Evolutionary conservation across 2,329 filamentous ascomycete species (phyloP), one percentile per base, ranked within the genome.

Genomic region (Ophiostoma triangulosporum): DNA sequence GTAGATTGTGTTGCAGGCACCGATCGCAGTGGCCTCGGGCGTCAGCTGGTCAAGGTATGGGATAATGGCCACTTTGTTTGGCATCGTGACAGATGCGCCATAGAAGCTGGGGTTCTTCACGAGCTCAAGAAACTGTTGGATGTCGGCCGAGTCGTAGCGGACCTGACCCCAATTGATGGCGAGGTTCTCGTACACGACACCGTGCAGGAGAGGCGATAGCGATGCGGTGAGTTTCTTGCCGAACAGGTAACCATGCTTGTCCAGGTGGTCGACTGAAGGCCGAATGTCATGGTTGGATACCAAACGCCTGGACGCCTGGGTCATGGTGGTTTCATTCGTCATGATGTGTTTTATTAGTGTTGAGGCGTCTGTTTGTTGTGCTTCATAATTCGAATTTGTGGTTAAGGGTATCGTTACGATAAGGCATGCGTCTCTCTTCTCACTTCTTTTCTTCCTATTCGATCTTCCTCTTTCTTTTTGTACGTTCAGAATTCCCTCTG

Each of bases 31-130:
- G 60, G 80, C 86, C 67, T 89, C 84, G 22, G 80, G 75, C 6
- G 85, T 88, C 35, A 90, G 70, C 52, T 82, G 78, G 62, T 91
- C 86, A 8, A 91, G 75, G 60, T 87, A 74, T 0, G 78, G 73
- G 56, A 90, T 78, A 63, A 91, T 88, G 60, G 80, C 74, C 26
- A 91, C 78, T 67, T 93, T 91, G 72, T 88, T 82, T 0, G 87
- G 87, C 86, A 91, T 93, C 20, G 86, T 91, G 35, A 91, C 81
- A 3, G 83, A 80, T 22, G 83, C 79, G 53, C 83, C 83, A 62
- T 81, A 83, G 64, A 81, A 84, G 59, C 74, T 70, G 15, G 77
- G 74, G 58, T 81, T 68, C 56, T 72, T 70, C 32, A 78, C 71
- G 7, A 84, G 68, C 20, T 69, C 58, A 22, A 79, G 63, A 59